Evolutionary conservation across 202 grass and related monocot species (phyloP), one percentile per base, ranked within the genome.

Genomic region (Eragrostis tef): DNA sequence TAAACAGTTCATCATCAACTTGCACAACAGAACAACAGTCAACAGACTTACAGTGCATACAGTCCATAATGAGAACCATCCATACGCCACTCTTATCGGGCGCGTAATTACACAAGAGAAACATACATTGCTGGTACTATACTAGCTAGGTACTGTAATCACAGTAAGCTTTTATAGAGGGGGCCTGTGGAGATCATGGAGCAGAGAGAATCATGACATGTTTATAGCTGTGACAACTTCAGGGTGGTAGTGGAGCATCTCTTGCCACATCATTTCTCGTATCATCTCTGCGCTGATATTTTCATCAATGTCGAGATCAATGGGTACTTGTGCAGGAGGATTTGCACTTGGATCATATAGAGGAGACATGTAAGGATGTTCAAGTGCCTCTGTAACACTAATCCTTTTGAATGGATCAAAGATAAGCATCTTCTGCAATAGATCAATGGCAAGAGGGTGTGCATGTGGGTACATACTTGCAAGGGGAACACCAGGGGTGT

Each of bases 221-320:
- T 39, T 86, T 53, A 89, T 73, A 84, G 78, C 62, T 1, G 79
- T 34, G 25, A 67, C 81, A 62, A 65, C 71, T 89, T 97, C 94
- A 21, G 94, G 91, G 4, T 97, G 91, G 77, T 94, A 92, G 67
- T 94, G 91, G 57, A 92, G 77, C 91, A 97, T 92, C 81, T 97
- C 94, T 19, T 90, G 79, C 94, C 94, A 97, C 83, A 97, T 97
- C 89, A 88, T 97, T 83, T 97, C 94, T 65, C 91, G 56, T 71
- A 97, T 94, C 83, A 94, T 81, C 15, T 97, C 91, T 36, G 86
- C 84, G 7, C 84, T 81, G 44, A 97, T 81, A 79, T 97, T 88
- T 54, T 97, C 94, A 0, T 97, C 91, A 48, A 97, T 88, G 82
- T 93, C 89, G 1, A 94, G 88, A 66, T 97, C 89, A 0, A 92